These are phyloP conservation scores for Candida andamanensis DNA, from an alignment of 805 yeast species.

Conservation along the genomic window DNA sequence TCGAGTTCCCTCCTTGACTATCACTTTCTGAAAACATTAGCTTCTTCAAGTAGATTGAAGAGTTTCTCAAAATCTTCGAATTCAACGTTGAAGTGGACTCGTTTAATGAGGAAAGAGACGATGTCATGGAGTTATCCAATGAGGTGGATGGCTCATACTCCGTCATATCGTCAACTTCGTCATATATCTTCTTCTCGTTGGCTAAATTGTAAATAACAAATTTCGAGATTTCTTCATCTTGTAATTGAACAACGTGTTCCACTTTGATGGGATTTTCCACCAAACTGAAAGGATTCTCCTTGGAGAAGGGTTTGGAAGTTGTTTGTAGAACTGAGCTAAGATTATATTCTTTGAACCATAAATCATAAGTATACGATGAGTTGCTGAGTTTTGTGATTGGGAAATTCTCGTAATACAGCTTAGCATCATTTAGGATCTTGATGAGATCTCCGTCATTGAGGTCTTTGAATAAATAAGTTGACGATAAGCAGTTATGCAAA, in stretches of 20 bases:
- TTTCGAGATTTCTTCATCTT: slow-evolving; percentile 28
- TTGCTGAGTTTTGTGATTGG: slow-evolving; percentile 19
- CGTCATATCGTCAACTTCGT: slow-evolving; percentile 19
- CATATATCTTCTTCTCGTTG: slow-evolving; percentile 18
- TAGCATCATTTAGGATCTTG: slow-evolving; percentile 22
- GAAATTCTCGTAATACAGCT: slow-evolving; percentile 19
- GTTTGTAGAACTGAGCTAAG: slow-evolving; percentile 27
- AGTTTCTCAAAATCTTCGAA: slow-evolving; percentile 21
- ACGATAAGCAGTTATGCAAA: slow-evolving; percentile 33
- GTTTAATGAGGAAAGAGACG: slow-evolving; percentile 27
- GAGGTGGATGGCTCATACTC: slow-evolving; percentile 8
- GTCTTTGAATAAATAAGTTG: slow-evolving; percentile 22
- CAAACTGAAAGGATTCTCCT: slow-evolving; percentile 5
- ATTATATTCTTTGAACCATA: slow-evolving; percentile 34
- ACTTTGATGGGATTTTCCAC: slow-evolving; percentile 8
- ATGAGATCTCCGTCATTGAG: slow-evolving; percentile 24
- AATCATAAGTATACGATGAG: slow-evolving; percentile 18
- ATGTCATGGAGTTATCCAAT: slow-evolving; percentile 17
- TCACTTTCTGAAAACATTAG: slow-evolving; percentile 16
- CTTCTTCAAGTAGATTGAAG: slow-evolving; percentile 27
- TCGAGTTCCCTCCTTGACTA: slow-evolving; percentile 3
- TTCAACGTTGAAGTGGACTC: slow-evolving; percentile 26
- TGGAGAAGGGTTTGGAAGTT: slow-evolving; percentile 19
- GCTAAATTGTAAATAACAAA: slow-evolving; percentile 23
- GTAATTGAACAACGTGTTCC: slow-evolving; percentile 16